Evolutionary conservation across 1,284 basidiomycete species (phyloP), one percentile per base, ranked within the genome.

Genomic region (Rhizoctonia solani): DNA sequence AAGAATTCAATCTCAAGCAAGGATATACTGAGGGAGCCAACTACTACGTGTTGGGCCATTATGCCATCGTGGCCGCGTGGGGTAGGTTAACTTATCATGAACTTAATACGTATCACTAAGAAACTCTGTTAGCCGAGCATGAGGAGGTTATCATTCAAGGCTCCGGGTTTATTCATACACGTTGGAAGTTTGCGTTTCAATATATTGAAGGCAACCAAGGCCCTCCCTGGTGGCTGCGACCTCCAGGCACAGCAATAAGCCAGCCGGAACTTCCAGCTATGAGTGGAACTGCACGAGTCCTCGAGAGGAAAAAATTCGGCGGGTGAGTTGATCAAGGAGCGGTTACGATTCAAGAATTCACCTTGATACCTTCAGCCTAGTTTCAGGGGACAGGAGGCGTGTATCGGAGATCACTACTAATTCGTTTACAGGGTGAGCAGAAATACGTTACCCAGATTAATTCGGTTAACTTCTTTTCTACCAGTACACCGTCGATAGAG

Each of bases 101-200:
- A 21, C 21, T 34, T 19, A n/a, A 16, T 30, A 3, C 14, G 13
- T 4, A 8, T 13, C 1, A 19, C 30, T 23, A 63, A 14, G 30
- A 14, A 13, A 50, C n/a, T 27, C 19, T 13, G 5, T 4, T 19
- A 66, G 61, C 61, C n/a, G 61, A 66, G 44, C 39, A 42, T 30
- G 61, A 66, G 37, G 50, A 66, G 30, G 42, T 54, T 44, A 42
- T 2, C 2, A 2, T 21, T 19, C 61, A 66, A 54, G 52, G 61
- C n/a, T 39, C 27, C 39, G 44, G 19, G 9, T 53, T 39, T 4
- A 25, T 53, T 21, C 41, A 66, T 21, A 66, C 61, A 4, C 61
- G 61, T 4, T 66, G 61, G 61, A 66, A 66, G 19, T 66, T 66
- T 34, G 61, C 61, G 14, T 66, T 66, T 27, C 61, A 66, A 19